These are phyloP conservation scores for Komagataea norvegica DNA, from an alignment of 1,139 yeast species.

Conservation along the genomic window DNA sequence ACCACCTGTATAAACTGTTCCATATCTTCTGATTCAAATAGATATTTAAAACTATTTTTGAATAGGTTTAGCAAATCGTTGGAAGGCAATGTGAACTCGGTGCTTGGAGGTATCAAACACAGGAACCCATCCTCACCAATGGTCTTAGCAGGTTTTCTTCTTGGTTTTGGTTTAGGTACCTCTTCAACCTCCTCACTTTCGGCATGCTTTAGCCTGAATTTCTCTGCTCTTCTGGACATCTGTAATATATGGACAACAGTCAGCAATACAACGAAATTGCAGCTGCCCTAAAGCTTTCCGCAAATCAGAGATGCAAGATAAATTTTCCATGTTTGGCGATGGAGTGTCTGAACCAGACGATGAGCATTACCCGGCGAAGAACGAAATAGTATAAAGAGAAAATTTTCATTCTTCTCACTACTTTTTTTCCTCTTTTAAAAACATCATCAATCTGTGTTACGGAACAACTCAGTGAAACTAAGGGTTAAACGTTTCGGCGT, in stretches of 20 bases:
- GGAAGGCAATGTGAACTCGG: slow-evolving; percentile 29
- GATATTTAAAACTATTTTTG: slow-evolving; percentile 40
- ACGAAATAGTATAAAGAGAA: no score
- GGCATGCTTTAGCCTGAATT: slow-evolving; percentile 8
- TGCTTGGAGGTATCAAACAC: slow-evolving; percentile 17
- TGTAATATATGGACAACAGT: no score
- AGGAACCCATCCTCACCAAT: slow-evolving; percentile 8
- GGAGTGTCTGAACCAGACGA: slow-evolving; percentile 8
- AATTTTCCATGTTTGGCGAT: no score
- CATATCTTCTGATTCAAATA: slow-evolving; percentile 40
- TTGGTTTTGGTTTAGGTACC: slow-evolving; percentile 1
- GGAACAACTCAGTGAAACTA: slow-evolving; percentile 21
- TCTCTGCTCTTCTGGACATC: slow-evolving; percentile 24
- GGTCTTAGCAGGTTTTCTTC: slow-evolving; percentile 1
- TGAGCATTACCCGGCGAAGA: slow-evolving; percentile 9
- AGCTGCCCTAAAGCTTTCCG: no score
- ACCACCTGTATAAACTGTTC: slow-evolving; percentile 56
- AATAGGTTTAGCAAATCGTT: slow-evolving; percentile 47
- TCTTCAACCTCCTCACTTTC: slow-evolving; percentile 6
- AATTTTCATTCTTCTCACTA: background rate
- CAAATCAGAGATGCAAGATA: no score
- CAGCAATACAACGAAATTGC: no score
- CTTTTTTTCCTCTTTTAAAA: slow-evolving; percentile 1
- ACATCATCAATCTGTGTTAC: slow-evolving; percentile 24
- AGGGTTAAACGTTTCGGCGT: slow-evolving; percentile 17